These are phyloP conservation scores for Diaporthe ampelina DNA, from an alignment of 2,329 filamentous ascomycete species.

Conservation along the genomic window DNA sequence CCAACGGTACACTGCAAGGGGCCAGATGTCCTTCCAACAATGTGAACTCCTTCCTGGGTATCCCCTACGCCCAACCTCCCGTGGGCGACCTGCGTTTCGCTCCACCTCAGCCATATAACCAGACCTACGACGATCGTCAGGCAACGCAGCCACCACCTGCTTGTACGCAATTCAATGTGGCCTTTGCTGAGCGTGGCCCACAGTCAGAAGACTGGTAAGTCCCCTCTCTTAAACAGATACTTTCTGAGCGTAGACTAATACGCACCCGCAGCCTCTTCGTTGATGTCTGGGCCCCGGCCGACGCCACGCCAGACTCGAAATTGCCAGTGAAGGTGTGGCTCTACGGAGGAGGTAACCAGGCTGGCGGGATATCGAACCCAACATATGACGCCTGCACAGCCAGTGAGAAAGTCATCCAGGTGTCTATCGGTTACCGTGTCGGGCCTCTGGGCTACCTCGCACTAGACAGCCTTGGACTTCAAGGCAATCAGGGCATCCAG, in stretches of 20 bases:
- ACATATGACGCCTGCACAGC: conserved; percentile 47
- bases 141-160: conserved; percentile 30
- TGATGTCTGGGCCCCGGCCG: conserved; percentile 33
- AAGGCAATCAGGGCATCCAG: conserved; percentile 64
- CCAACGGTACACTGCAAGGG: conserved; percentile 30
- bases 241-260: background rate
- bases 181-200: conserved; percentile 24
- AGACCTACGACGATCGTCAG: conserved; percentile 11
- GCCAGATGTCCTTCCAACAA: conserved; percentile 21
- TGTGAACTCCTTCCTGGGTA: conserved; percentile 33
- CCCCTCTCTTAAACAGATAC: too few relatives aligned
- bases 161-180: conserved; percentile 29
- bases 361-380: conserved; percentile 45
- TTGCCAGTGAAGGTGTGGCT: conserved; percentile 43
- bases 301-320: conserved; percentile 26
- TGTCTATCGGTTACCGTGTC: conserved; percentile 56
- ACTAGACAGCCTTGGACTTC: conserved; percentile 54
- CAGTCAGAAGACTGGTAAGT: conserved; percentile 38
- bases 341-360: conserved; percentile 46
- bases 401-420: conserved; percentile 45
- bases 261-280: conserved; percentile 27
- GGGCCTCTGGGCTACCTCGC: conserved; percentile 64
- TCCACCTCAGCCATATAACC: conserved; percentile 30
- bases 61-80: conserved; percentile 35
- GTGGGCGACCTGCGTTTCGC: conserved; percentile 34